Evolutionary conservation across 164 flowering plant genomes (phyloP).

Genomic region (Vitis riparia): DNA sequence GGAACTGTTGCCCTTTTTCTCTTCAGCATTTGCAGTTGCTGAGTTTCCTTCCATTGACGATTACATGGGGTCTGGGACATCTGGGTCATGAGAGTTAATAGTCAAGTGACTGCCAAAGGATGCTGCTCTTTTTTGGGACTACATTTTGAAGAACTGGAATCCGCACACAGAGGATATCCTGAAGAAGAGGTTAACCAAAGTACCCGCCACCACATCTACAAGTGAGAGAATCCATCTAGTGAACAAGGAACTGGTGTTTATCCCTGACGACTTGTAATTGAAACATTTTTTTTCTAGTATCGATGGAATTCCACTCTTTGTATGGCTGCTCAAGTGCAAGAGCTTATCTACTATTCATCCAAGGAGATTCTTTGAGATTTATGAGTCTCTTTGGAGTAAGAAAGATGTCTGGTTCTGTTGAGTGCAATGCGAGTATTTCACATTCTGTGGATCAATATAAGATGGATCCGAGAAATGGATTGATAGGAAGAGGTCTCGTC

Average conservation of each 20-base stretch:
- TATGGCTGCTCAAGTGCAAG: conserved; percentile 1
- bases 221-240: conserved; percentile 4
- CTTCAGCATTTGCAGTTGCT: conserved; percentile 18
- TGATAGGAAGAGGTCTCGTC: conserved; percentile 15
- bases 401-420: conserved; percentile 12
- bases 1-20: conserved; percentile 11
- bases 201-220: conserved; percentile 1
- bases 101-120: conserved; percentile 1
- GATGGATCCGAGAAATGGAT: conserved; percentile 1
- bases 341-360: not conserved
- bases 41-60: conserved; percentile 15
- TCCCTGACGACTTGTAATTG: conserved; percentile 10
- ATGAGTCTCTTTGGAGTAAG: conserved; percentile 5
- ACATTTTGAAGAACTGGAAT: conserved; percentile 7
- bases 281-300: not conserved
- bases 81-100: conserved; percentile 3
- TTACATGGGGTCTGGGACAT: conserved; percentile 17
- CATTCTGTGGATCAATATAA: not conserved
- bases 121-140: conserved; percentile 14
- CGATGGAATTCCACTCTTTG: conserved; percentile 6
- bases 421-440: not conserved
- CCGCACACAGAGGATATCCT: conserved; percentile 1
- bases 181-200: conserved; percentile 1
- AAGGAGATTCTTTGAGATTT: conserved; percentile 10
- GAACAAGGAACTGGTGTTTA: not conserved